phyloP scores from a whole-genome alignment of 805 yeast genomes.

The Helenozyma baotianmanensis region DNA sequence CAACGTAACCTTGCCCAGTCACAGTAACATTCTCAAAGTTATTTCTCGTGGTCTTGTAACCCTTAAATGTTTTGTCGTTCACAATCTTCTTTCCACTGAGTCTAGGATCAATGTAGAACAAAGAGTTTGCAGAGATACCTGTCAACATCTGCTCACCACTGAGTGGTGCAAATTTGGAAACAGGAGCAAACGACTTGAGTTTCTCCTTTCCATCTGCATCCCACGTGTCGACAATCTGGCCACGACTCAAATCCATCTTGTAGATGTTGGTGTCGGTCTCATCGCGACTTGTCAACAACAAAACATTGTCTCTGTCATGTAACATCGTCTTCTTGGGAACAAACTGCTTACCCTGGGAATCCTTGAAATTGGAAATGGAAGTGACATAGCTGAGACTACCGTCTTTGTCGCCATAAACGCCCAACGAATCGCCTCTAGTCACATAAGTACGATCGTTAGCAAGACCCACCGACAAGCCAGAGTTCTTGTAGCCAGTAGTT shows the following conservation, averaged over 20 bases:
- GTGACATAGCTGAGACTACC: slow-evolving; percentile 53
- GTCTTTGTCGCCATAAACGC: slow-evolving; percentile 58
- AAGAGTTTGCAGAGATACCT: slow-evolving; percentile 60
- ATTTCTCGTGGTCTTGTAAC: slow-evolving; percentile 48
- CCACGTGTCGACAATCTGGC: slow-evolving; percentile 88
- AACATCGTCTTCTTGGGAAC: slow-evolving; percentile 68
- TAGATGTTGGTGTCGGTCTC: slow-evolving; percentile 43
- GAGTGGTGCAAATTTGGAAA: slow-evolving; percentile 68
- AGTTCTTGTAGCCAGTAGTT: slow-evolving; percentile 34
- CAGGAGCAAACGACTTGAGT: slow-evolving; percentile 60
- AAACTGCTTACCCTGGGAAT: slow-evolving; percentile 43
- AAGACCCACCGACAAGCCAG: slow-evolving; percentile 65
- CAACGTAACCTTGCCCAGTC: slow-evolving; percentile 69
- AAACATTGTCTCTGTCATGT: slow-evolving; percentile 65
- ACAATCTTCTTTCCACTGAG: slow-evolving; percentile 54
- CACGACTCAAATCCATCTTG: slow-evolving; percentile 75
- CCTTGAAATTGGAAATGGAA: slow-evolving; percentile 57
- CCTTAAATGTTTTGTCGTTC: slow-evolving; percentile 32
- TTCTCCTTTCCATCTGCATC: slow-evolving; percentile 40
- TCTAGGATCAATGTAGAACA: slow-evolving; percentile 82
- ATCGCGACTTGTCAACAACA: slow-evolving; percentile 58
- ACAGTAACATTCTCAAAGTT: slow-evolving; percentile 61
- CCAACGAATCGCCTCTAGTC: slow-evolving; percentile 72
- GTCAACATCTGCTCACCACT: slow-evolving; percentile 69
- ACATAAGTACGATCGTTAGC: slow-evolving; percentile 72